phyloP scores from a whole-genome alignment of 164 flowering plant genomes.

The Aristolochia fimbriata region DNA sequence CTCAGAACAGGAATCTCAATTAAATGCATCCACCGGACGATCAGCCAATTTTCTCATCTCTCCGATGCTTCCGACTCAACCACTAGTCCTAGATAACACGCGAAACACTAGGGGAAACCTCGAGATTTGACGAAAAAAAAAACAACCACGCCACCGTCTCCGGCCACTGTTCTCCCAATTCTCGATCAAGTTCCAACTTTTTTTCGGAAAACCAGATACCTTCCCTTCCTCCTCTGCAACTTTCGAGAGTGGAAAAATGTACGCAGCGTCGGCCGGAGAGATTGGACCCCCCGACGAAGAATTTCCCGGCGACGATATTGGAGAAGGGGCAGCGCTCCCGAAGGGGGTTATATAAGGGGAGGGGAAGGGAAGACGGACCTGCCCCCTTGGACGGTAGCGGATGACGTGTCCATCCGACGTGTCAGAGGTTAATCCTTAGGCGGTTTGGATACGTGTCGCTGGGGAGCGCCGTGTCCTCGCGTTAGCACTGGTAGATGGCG shows the following conservation, averaged over 20 bases:
- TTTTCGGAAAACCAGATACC: too few relatives aligned
- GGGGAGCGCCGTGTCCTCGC: conserved; percentile 1
- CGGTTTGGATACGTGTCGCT: not conserved
- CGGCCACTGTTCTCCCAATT: too few relatives aligned
- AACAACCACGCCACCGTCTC: too few relatives aligned
- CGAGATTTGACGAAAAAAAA: too few relatives aligned
- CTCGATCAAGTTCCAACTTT: too few relatives aligned
- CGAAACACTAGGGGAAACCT: too few relatives aligned
- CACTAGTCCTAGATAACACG: too few relatives aligned
- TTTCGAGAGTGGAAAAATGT: not conserved
- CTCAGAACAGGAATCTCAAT: not conserved
- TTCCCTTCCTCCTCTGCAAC: too few relatives aligned
- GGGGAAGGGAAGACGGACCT: not conserved
- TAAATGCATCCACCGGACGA: not conserved
- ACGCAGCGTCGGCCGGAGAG: not conserved
- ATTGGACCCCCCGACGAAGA: not conserved
- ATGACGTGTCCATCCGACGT: not conserved
- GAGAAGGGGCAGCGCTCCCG: not conserved
- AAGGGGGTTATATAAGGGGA: not conserved
- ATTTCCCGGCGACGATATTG: not conserved
- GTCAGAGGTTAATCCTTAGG: not conserved
- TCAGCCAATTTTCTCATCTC: not conserved
- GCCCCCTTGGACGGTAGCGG: not conserved
- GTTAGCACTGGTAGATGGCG: not conserved
- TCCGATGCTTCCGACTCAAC: not conserved